Evolutionary conservation across 225 moss, liverwort and hornwort genomes (phyloP).

Genomic region (Rhytidiadelphus loreus): DNA sequence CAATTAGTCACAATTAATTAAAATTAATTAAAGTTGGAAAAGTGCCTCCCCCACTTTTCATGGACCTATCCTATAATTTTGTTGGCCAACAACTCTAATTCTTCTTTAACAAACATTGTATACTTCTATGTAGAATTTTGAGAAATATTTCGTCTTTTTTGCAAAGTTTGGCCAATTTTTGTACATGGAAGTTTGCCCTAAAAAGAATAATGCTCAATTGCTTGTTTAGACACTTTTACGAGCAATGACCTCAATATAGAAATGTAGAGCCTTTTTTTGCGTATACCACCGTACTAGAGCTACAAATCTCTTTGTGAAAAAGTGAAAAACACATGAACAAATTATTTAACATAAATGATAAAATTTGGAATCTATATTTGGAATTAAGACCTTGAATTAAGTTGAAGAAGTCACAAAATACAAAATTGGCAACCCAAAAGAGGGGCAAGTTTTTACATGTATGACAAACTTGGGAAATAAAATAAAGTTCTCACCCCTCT

Average conservation of each 20-base stretch:
- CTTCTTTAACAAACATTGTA: neutral
- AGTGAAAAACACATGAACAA: neutral
- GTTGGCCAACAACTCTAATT: accelerated
- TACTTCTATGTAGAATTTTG: neutral
- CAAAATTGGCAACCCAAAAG: neutral
- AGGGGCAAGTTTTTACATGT: neutral
- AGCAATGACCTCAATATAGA: neutral
- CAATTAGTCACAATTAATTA: no score
- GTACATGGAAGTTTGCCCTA: accelerated
- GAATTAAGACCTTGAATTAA: accelerated
- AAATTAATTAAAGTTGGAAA: neutral
- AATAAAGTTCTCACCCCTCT: neutral
- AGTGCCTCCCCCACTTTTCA: accelerated
- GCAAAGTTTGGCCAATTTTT: neutral
- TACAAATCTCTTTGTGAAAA: neutral
- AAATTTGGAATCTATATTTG: neutral
- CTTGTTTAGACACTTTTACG: accelerated
- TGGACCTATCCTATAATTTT: neutral
- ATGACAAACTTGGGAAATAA: neutral
- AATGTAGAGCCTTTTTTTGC: neutral
- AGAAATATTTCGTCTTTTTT: neutral
- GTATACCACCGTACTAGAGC: accelerated
- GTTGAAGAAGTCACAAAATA: neutral
- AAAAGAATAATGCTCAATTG: accelerated
- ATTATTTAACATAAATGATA: neutral